These are phyloP conservation scores for Plantago ovata DNA, from an alignment of 257 asterid genomes.

Conservation along the genomic window DNA sequence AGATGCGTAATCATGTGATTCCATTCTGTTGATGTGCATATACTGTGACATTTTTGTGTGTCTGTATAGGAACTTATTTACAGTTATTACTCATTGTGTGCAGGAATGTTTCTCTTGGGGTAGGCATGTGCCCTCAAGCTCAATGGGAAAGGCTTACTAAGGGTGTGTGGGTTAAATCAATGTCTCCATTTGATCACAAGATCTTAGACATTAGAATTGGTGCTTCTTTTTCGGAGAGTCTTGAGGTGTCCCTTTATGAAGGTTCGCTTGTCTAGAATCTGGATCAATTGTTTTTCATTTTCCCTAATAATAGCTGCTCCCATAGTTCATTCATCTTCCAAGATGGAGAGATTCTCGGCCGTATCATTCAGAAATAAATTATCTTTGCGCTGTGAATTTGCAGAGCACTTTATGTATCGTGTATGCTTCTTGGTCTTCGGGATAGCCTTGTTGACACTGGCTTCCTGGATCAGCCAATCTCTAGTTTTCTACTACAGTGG, in stretches of 20 bases:
- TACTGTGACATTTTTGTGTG: no score
- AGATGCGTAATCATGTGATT: no score
- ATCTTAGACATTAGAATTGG: constrained; percentile 64
- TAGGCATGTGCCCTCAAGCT: constrained; percentile 77
- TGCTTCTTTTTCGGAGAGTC: constrained; percentile 44
- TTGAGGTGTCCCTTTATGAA: constrained; percentile 76
- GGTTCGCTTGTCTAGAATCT: constrained; percentile 58
- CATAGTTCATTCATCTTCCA: no score
- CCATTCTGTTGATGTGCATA: no score
- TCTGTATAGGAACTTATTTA: constrained; percentile 6
- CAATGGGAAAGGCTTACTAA: constrained; percentile 76
- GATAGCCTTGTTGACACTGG: constrained; percentile 45
- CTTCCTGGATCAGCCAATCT: constrained; percentile 76
- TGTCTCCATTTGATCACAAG: constrained; percentile 91
- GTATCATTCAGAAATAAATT: neutral
- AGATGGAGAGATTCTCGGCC: neutral
- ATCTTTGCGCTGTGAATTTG: constrained; percentile 17
- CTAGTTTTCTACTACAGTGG: constrained; percentile 74
- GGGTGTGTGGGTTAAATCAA: constrained; percentile 63
- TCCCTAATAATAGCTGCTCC: neutral
- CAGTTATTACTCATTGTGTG: constrained; percentile 16
- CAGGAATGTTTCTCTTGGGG: constrained; percentile 72
- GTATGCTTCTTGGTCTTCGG: constrained; percentile 68
- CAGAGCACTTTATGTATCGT: constrained; percentile 69
- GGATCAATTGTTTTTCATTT: neutral